A percentile compares a stretch with the other conserved stretches of the same genome.
These are phyloP conservation scores for Harringtonia lauricola DNA, from an alignment of 2,329 filamentous ascomycete species.

Conservation along the genomic window DNA sequence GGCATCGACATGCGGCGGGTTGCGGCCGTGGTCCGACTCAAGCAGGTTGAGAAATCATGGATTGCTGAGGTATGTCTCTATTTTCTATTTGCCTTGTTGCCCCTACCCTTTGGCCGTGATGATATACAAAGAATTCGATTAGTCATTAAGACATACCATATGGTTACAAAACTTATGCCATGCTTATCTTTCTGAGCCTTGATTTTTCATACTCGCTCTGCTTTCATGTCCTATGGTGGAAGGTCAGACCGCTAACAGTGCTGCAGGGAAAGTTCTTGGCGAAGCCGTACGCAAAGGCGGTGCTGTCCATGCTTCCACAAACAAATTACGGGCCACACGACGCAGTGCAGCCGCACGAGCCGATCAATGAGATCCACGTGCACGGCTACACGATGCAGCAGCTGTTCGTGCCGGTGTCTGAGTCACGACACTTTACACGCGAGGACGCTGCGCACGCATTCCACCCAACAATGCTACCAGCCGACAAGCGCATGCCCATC, in stretches of 20 bases:
- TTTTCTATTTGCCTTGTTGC: constrained; percentile 1
- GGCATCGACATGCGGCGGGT: constrained; percentile 75
- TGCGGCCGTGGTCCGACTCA: constrained; percentile 74
- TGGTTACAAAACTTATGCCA: constrained; percentile 59
- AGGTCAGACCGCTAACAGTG: background rate
- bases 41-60: constrained; percentile 77
- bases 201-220: constrained; percentile 1
- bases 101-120: constrained; percentile 29
- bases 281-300: constrained; percentile 61
- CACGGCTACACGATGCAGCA: constrained; percentile 51
- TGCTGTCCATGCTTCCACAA: constrained; percentile 70
- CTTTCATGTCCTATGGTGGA: constrained; percentile 6
- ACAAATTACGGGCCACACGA: constrained; percentile 43
- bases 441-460: constrained; percentile 56
- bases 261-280: constrained; percentile 65
- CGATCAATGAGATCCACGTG: constrained; percentile 54
- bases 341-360: constrained; percentile 40
- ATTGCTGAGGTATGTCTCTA: constrained; percentile 52
- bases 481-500: constrained; percentile 51
- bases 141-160: constrained; percentile 94
- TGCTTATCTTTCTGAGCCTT: constrained; percentile 55
- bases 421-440: constrained; percentile 53
- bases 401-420: constrained; percentile 52
- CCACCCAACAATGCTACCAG: constrained; percentile 45
- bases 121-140: constrained; percentile 73